Conservation (phyloP, 2,329 filamentous ascomycete genomes). For the Exophiala lecanii-corni region DNA sequence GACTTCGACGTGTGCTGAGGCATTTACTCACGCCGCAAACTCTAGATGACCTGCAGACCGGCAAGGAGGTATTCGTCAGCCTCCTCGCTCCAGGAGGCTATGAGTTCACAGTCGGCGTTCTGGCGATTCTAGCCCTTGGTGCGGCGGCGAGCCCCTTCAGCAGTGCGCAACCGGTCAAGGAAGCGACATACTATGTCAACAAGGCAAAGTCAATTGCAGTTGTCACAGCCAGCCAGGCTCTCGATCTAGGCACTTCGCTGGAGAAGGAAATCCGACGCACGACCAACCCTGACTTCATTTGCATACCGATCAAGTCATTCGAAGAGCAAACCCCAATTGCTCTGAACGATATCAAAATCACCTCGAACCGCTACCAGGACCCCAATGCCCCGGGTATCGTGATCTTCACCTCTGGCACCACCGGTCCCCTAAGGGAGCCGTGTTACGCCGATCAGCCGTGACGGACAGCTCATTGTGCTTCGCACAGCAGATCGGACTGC, state of each 20-base stretch:
- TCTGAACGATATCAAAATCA: conserved; percentile 27
- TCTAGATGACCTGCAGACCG: conserved; percentile 24
- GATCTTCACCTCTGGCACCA: conserved; percentile 31
- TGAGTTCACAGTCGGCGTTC: conserved; percentile 35
- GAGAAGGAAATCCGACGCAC: conserved; percentile 19
- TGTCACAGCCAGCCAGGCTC: conserved; percentile 20
- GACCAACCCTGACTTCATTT: conserved; percentile 23
- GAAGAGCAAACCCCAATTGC: conserved; percentile 15
- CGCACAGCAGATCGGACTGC: conserved; percentile 27
- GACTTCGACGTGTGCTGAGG: conserved; percentile 28
- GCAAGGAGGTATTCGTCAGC: conserved; percentile 33
- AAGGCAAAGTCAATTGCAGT: conserved; percentile 25
- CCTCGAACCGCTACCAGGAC: conserved; percentile 29
- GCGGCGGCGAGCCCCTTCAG: conserved; percentile 35
- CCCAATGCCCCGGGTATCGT: conserved; percentile 31
- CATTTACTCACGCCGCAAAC: conserved; percentile 17
- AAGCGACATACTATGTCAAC: conserved; percentile 32
- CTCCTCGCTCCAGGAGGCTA: conserved; percentile 34
- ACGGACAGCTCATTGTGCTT: conserved; percentile 27
- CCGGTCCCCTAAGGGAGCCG: conserved; percentile 28
- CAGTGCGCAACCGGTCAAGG: conserved; percentile 29
- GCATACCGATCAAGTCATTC: conserved; percentile 28
- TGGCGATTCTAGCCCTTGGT: conserved; percentile 33
- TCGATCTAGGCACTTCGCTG: conserved; percentile 19
- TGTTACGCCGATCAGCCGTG: conserved; percentile 22